A percentile compares a stretch with the other conserved stretches of the same genome.
Conservation (phyloP, 805 yeast genomes). For the Schwanniomyces polymorphus region DNA sequence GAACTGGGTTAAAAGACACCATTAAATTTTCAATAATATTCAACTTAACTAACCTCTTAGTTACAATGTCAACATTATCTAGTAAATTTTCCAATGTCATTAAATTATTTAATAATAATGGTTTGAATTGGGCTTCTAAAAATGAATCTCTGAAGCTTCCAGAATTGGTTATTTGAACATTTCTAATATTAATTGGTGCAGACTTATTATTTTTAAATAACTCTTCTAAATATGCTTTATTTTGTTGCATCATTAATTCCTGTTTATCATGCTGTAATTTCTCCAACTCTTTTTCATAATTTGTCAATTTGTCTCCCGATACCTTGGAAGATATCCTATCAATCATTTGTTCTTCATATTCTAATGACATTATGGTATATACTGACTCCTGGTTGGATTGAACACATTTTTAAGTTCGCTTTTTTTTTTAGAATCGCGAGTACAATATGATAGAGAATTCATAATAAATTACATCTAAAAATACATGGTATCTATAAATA, state of each 20-base stretch:
- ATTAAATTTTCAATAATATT: conserved; percentile 44
- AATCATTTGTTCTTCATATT: conserved; percentile 32
- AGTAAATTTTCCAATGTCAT: conserved; percentile 43
- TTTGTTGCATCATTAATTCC: conserved; percentile 30
- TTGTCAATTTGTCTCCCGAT: conserved; percentile 5
- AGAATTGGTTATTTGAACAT: conserved; percentile 50
- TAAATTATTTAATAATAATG: conserved; percentile 38
- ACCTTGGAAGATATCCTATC: conserved; percentile 23
- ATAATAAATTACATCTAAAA: not conserved
- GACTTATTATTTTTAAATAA: conserved; percentile 31
- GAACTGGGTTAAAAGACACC: conserved; percentile 26
- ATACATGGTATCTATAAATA: not conserved
- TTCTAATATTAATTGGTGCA: conserved; percentile 43
- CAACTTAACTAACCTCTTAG: conserved; percentile 42
- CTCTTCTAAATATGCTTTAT: conserved; percentile 28
- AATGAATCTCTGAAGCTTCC: conserved; percentile 48
- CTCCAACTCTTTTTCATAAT: conserved; percentile 26
- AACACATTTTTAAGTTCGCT: not conserved
- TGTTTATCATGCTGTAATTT: conserved; percentile 27
- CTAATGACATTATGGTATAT: conserved; percentile 17
- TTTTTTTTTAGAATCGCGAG: not conserved
- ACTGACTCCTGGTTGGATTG: not conserved
- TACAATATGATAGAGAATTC: not conserved
- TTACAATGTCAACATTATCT: conserved; percentile 40
- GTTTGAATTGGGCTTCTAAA: conserved; percentile 45